These are phyloP conservation scores for Chiua virens DNA, from an alignment of 768 basidiomycete genomes.

Conservation along the genomic window DNA sequence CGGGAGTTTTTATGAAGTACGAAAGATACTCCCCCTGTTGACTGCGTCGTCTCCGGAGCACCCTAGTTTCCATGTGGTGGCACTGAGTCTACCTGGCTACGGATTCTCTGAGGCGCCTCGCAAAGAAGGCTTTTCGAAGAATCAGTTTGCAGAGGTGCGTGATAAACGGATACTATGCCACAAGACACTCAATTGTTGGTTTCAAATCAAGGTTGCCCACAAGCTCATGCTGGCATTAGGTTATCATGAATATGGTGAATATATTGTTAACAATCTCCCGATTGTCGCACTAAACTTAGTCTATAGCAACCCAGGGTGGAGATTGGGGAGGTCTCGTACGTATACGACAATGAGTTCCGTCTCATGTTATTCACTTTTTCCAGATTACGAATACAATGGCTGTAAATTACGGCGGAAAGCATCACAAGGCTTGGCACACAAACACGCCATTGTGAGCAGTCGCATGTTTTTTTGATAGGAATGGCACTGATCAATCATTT, in stretches of 20 bases:
- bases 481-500: background rate
- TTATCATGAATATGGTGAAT: conserved; percentile 48
- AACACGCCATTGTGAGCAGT: conserved; percentile 44
- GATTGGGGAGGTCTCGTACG: conserved; percentile 46
- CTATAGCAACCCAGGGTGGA: conserved; percentile 47
- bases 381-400: conserved; percentile 40
- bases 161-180: background rate
- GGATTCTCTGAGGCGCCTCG: conserved; percentile 60
- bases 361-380: background rate
- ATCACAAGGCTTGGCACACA: conserved; percentile 53
- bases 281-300: background rate
- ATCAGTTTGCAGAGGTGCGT: conserved; percentile 57
- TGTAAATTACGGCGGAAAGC: conserved; percentile 36
- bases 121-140: conserved; percentile 47
- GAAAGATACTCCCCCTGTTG: conserved; percentile 57
- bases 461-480: background rate
- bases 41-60: conserved; percentile 38
- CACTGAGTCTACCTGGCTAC: conserved; percentile 56
- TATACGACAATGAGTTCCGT: background rate
- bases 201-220: conserved; percentile 35
- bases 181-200: background rate
- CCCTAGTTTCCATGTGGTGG: conserved; percentile 65
- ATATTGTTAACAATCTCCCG: background rate
- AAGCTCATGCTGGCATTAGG: conserved; percentile 51
- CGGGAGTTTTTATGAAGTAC: conserved; percentile 56